A percentile compares a stretch with the other conserved stretches of the same genome.
These are phyloP conservation scores for Peronospora farinosa DNA, from an alignment of 352 stramenopile genomes.

Conservation along the genomic window DNA sequence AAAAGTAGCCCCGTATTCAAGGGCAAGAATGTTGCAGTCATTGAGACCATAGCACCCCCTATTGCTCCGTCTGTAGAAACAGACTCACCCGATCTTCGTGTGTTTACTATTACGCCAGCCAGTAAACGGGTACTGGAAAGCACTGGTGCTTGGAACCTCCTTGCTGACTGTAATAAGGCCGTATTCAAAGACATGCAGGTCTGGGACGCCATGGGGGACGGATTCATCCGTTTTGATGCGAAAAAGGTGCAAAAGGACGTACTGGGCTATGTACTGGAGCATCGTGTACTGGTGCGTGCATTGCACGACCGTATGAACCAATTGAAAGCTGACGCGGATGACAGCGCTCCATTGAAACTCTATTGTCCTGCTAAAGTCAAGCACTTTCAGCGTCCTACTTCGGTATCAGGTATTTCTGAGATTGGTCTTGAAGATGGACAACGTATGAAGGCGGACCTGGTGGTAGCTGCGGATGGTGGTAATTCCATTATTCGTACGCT, in stretches of 20 bases:
- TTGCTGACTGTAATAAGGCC: conserved; percentile 46
- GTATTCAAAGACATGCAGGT: conserved; percentile 88
- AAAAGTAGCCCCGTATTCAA: conserved; percentile 73
- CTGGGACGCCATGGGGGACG: conserved; percentile 86
- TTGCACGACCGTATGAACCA: conserved; percentile 84
- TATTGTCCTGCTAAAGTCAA: conserved; percentile 78
- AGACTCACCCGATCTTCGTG: conserved; percentile 75
- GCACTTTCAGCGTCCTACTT: conserved; percentile 60
- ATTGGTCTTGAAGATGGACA: conserved; percentile 66
- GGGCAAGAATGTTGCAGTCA: conserved; percentile 71
- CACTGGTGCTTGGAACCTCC: conserved; percentile 71
- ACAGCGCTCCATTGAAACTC: conserved; percentile 58
- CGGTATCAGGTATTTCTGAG: conserved; percentile 43
- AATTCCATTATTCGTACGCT: conserved; percentile 86
- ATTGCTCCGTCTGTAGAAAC: conserved; percentile 40
- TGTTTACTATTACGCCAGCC: conserved; percentile 87
- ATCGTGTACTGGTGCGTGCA: conserved; percentile 80
- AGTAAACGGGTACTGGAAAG: conserved; percentile 74
- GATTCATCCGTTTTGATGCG: conserved; percentile 85
- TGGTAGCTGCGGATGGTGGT: conserved; percentile 85
- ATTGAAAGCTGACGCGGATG: conserved; percentile 33
- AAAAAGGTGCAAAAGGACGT: conserved; percentile 46
- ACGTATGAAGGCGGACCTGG: conserved; percentile 63
- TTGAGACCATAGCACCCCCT: conserved; percentile 50
- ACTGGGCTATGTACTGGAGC: conserved; percentile 83